phyloP scores from a whole-genome alignment of 768 basidiomycete genomes.

The Suillus brevipes region DNA sequence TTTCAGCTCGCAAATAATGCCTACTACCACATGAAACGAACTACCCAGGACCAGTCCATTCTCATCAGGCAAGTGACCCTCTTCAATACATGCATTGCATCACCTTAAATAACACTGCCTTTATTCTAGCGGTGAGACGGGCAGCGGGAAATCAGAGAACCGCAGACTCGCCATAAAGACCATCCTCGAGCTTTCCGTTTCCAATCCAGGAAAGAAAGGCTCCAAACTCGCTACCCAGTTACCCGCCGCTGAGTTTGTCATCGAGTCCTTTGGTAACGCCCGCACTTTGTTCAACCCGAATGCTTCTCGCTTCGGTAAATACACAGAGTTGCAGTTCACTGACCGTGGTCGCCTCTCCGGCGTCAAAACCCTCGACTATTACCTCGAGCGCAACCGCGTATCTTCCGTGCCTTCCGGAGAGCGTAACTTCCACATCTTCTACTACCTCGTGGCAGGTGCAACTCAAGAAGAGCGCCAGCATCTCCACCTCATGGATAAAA shows the following conservation, averaged over 20 bases:
- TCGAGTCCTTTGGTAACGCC: constrained; percentile 93
- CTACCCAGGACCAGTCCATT: constrained; percentile 89
- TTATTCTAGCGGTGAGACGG: constrained; percentile 77
- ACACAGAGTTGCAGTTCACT: constrained; percentile 96
- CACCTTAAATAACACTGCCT: constrained; percentile 1
- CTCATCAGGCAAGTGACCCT: constrained; percentile 67
- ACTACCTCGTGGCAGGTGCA: constrained; percentile 93
- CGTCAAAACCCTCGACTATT: constrained; percentile 95
- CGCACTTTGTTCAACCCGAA: constrained; percentile 91
- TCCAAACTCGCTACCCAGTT: constrained; percentile 84
- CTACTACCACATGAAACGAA: constrained; percentile 95
- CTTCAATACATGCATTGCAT: neutral
- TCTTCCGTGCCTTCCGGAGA: constrained; percentile 86
- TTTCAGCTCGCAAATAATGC: constrained; percentile 90
- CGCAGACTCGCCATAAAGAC: constrained; percentile 89
- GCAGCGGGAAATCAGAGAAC: constrained; percentile 92
- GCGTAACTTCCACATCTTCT: constrained; percentile 97
- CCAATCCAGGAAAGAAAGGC: constrained; percentile 90
- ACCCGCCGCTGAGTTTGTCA: constrained; percentile 92
- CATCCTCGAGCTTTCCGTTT: constrained; percentile 86
- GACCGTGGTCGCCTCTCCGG: constrained; percentile 88
- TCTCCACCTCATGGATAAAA: constrained; percentile 79
- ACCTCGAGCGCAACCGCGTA: constrained; percentile 90
- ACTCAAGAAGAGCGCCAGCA: constrained; percentile 86
- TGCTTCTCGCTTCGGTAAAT: constrained; percentile 96